Evolutionary conservation across 179 eudicot genomes (phyloP), one percentile per base, ranked within the genome.

Genomic region (Spergularia azorica): DNA sequence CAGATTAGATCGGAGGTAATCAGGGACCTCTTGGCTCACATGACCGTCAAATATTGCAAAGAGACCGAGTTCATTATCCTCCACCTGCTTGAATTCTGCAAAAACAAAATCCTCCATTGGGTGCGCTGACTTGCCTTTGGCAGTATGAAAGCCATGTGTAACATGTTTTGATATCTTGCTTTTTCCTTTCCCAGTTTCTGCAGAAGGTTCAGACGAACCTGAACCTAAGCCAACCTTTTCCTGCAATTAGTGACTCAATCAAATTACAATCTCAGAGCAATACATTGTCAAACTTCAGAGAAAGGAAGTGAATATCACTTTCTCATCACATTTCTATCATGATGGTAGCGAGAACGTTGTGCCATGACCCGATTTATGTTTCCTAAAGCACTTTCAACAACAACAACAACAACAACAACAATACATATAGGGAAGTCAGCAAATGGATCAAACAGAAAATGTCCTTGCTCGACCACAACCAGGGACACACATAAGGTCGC

Each of bases 31-130:
- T 67, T 88, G 87, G 74, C 96, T 88, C 76, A 87, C 60, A 80
- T 91, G 96, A 65, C 96, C 96, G 63, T 91, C 96, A 79, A 87
- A 91, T 12, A 91, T 89, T 52, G 96, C 96, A 76, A 89, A 91
- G 52, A 91, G 89, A n/a, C 96, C 96, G 17, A 91, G 88, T 83
- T 91, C 96, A 39, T 84, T 87, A 26, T 70, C 87, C 8, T 87
- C 85, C 21, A 80, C 80, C 70, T 83, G 81, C 67, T 77, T 77
- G 76, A 89, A 88, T 63, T 87, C 86, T 3, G 96, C 96, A 15
- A 91, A 89, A 68, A 87, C 88, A 50, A 87, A 91, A 82, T 91
- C 96, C 78, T 91, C 96, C 96, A 91, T 91, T 15, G 91, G 87
- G 83, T 91, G 96, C 81, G 82, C 78, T 15, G 96, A 80, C 80